Evolutionary conservation across 192 early-diverging fungal genomes (phyloP), one percentile per base, ranked within the genome.

Genomic region (Haplosporangium gracile): DNA sequence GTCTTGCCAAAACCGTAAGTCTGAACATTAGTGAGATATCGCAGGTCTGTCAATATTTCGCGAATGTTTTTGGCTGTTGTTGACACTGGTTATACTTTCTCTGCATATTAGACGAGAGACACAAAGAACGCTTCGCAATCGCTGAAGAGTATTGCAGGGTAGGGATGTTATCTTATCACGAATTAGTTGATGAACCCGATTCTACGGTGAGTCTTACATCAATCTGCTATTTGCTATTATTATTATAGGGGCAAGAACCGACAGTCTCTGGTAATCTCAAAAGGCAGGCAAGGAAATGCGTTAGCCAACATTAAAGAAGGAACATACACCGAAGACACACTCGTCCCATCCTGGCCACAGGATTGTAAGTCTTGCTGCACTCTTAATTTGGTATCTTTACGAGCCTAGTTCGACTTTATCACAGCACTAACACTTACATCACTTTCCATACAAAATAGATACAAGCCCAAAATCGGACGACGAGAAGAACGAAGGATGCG

Each of bases 91-190:
- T 45, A 18, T 49, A 39, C 57, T 16, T 53, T 32, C 51, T 43
- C 29, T 11, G 60, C 29, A 29, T 39, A n/a, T 26, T 78, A 83
- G 82, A 78, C 76, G 32, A 70, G 77, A 63, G 82, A 86, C 5
- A 86, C 79, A 18, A 86, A 76, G n/a, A 86, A 75, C 13, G 84
- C 78, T 11, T 84, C 82, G 2, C 82, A 84, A 15, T 84, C 82
- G 0, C 29, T 84, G 32, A 84, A 84, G 53, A 84, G 63, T 45
- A 84, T 84, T 26, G 77, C 82, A 53, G 72, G 57, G 82, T 84
- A 84, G 65, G 72, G 22, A 29, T 65, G 0, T 10, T 15, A 32
- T 65, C 26, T 32, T 9, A 1, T 65, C 60, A 26, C 26, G 4
- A 2, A 65, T 32, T 10, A 65, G 29, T 11, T 32, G 11, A 15